Conservation (phyloP, 2,329 filamentous ascomycete genomes). For the Seiridium unicorne region DNA sequence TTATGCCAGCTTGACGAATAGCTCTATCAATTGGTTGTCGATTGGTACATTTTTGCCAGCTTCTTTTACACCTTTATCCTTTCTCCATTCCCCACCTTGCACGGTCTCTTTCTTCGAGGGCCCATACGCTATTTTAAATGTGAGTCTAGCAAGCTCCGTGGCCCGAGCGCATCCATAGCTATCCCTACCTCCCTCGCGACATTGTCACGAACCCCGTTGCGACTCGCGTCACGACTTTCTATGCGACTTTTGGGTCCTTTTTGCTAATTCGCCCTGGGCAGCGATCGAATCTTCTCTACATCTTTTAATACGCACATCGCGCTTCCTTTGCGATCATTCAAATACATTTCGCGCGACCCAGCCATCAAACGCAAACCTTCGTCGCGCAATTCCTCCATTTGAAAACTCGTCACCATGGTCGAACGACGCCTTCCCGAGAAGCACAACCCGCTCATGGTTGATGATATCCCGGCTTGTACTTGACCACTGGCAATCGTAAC, state of each 20-base stretch:
- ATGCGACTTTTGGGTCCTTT: background rate
- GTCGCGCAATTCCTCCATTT: background rate
- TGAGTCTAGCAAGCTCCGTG: background rate
- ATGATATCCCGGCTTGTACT: constrained; percentile 63
- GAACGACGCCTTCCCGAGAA: constrained; percentile 53
- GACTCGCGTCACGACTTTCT: background rate
- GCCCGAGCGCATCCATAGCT: constrained; percentile 6
- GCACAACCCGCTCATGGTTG: constrained; percentile 66
- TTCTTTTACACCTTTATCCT: background rate
- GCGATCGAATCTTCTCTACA: background rate
- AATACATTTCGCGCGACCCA: background rate
- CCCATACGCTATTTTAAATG: background rate
- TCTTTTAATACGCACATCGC: background rate
- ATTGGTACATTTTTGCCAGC: background rate
- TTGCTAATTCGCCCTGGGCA: background rate
- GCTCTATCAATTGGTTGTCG: background rate
- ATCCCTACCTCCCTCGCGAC: constrained; percentile 7
- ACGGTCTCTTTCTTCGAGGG: background rate
- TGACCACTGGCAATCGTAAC: constrained; percentile 9
- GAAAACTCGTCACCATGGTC: constrained; percentile 31
- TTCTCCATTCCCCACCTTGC: background rate
- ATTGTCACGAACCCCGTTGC: constrained; percentile 7
- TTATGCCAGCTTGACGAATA: background rate
- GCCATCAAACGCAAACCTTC: background rate
- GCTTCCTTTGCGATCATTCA: background rate